Conservation (phyloP, 1,139 yeast species). For the Yamadazyma triangularis region DNA sequence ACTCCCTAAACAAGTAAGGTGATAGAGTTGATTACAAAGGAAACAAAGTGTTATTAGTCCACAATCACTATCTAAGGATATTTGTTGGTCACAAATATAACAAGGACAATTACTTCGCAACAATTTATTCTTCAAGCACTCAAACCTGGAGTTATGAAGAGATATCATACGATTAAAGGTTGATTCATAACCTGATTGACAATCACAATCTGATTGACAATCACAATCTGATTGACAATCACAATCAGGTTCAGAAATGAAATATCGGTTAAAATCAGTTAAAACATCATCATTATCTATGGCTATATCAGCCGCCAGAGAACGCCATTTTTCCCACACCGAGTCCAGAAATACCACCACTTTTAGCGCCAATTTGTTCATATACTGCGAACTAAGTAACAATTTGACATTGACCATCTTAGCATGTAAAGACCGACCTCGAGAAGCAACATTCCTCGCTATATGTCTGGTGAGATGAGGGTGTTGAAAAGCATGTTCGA, state of each 20-base stretch:
- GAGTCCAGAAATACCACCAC: constrained; percentile 34
- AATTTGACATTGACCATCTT: constrained; percentile 49
- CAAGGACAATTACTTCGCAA: not conserved
- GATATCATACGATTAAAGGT: not conserved
- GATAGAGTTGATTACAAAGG: constrained; percentile 34
- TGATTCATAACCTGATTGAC: too few relatives aligned
- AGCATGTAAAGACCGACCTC: constrained; percentile 28
- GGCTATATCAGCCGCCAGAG: too few relatives aligned
- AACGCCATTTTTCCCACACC: constrained; percentile 24
- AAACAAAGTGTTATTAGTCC: constrained; percentile 33
- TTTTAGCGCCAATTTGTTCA: constrained; percentile 35
- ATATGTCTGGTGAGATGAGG: constrained; percentile 63
- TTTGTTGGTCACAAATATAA: not conserved
- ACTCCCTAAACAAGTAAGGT: constrained; percentile 36
- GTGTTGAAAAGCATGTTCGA: constrained; percentile 80
- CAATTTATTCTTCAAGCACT: not conserved
- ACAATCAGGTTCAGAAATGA: too few relatives aligned
- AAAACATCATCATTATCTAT: too few relatives aligned
- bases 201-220: too few relatives aligned
- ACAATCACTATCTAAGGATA: constrained; percentile 5
- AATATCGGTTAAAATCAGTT: too few relatives aligned
- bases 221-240: too few relatives aligned
- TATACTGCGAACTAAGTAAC: constrained; percentile 38
- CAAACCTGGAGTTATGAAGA: not conserved
- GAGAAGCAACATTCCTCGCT: constrained; percentile 16